A percentile compares a stretch with the other conserved stretches of the same genome.
Conservation (phyloP, 257 asterid genomes). For the Nicotiana obtusifolia region DNA sequence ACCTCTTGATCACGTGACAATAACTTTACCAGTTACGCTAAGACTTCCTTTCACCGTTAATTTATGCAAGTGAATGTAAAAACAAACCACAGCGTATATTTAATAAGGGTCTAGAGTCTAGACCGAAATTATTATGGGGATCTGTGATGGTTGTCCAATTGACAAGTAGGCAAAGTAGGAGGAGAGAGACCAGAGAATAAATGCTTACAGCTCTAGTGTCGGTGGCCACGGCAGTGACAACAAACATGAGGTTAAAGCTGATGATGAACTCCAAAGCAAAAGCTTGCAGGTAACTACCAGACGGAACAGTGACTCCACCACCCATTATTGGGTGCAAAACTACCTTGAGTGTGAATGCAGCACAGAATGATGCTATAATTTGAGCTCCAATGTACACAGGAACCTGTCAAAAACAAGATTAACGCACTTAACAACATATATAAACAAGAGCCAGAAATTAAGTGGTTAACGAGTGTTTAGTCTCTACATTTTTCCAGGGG, state of each 20-base stretch:
- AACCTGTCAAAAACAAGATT: slow-evolving; percentile 30
- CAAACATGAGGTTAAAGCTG: slow-evolving; percentile 86
- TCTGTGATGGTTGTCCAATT: background rate
- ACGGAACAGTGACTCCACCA: slow-evolving; percentile 76
- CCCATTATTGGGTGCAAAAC: slow-evolving; percentile 67
- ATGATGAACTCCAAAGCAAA: slow-evolving; percentile 77
- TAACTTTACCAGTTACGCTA: too few relatives aligned
- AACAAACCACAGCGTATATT: background rate
- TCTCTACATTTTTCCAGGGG: slow-evolving; percentile 68
- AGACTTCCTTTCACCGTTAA: too few relatives aligned
- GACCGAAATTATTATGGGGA: background rate
- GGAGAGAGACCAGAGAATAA: background rate
- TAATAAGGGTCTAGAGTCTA: background rate
- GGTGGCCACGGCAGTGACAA: slow-evolving; percentile 83
- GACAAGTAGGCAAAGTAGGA: background rate
- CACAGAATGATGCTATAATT: slow-evolving; percentile 58
- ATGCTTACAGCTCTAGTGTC: slow-evolving; percentile 84
- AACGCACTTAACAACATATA: background rate
- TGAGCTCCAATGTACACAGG: slow-evolving; percentile 78
- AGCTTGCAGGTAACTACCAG: slow-evolving; percentile 49
- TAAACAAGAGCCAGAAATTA: background rate
- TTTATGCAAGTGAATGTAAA: too few relatives aligned
- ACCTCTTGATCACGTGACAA: background rate
- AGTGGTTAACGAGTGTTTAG: background rate
- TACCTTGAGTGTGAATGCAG: slow-evolving; percentile 53